Percentiles rank a stretch among this genome's conserved stretches.
phyloP scores from a whole-genome alignment of 768 basidiomycete species.

The Galerina sulciceps region DNA sequence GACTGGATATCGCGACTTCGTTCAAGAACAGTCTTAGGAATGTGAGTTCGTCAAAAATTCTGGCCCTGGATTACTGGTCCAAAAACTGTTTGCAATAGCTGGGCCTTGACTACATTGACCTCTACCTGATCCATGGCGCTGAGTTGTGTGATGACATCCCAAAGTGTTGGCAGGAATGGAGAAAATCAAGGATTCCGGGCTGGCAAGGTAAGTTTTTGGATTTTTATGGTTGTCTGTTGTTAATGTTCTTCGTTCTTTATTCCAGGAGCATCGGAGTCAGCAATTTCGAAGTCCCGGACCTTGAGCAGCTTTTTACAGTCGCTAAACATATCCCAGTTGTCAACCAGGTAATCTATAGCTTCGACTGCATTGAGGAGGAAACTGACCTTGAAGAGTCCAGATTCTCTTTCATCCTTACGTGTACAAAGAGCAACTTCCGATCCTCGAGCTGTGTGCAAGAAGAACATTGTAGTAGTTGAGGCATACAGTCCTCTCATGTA shows the following conservation, averaged over 20 bases:
- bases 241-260: background rate
- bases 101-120: conserved; percentile 64
- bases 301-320: conserved; percentile 54
- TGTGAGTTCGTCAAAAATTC: conserved; percentile 35
- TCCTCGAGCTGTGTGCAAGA: conserved; percentile 37
- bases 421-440: conserved; percentile 52
- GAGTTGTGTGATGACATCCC: conserved; percentile 56
- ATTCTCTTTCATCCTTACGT: conserved; percentile 74
- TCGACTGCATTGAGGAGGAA: no score
- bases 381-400: conserved; percentile 29
- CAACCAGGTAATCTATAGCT: conserved; percentile 57
- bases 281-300: conserved; percentile 62
- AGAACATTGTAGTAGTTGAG: conserved; percentile 68
- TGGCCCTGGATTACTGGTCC: background rate
- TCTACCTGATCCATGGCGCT: conserved; percentile 72
- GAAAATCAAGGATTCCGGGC: conserved; percentile 52
- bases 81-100: conserved; percentile 40
- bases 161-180: conserved; percentile 69
- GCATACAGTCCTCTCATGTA: conserved; percentile 67
- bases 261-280: conserved; percentile 67
- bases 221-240: background rate
- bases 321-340: conserved; percentile 66
- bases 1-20: conserved; percentile 55
- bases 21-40: conserved; percentile 59
- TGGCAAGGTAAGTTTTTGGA: conserved; percentile 39